Percentiles rank a stretch among this genome's conserved stretches.
Evolutionary conservation across 805 yeast species (phyloP).

Genomic region (Pichia deserticola): DNA sequence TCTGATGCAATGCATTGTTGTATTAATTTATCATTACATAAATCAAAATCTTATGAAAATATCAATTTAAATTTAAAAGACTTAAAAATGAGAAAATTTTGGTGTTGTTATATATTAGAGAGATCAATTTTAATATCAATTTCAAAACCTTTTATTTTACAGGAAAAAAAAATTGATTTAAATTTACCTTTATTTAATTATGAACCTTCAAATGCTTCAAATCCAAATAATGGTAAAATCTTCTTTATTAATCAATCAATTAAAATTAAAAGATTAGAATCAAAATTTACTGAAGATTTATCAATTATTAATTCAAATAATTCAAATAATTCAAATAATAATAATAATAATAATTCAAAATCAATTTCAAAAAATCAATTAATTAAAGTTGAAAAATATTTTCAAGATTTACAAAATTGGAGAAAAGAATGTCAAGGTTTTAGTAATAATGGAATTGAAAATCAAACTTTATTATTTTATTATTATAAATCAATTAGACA

Average conservation of each 20-base stretch:
- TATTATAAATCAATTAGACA: constrained; percentile 55
- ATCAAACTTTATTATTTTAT: constrained; percentile 50
- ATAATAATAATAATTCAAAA: constrained; percentile 10
- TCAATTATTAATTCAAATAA: constrained; percentile 31
- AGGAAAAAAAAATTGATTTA: constrained; percentile 41
- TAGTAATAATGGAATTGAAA: constrained; percentile 40
- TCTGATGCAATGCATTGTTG: constrained; percentile 45
- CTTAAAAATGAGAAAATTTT: constrained; percentile 47
- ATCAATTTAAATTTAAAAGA: constrained; percentile 23
- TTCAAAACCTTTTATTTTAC: constrained; percentile 48
- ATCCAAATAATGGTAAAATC: constrained; percentile 25
- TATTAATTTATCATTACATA: constrained; percentile 31
- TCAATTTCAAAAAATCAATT: constrained; percentile 30
- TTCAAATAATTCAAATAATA: too few species aligned
- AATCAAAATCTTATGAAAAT: constrained; percentile 28
- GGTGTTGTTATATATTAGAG: constrained; percentile 59
- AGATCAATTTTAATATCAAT: constrained; percentile 56
- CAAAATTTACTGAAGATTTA: constrained; percentile 48
- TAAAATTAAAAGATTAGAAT: constrained; percentile 50
- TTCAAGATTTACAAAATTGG: constrained; percentile 52
- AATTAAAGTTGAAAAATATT: constrained; percentile 43
- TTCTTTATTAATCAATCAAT: constrained; percentile 51
- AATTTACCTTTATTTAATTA: constrained; percentile 45
- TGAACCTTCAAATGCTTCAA: constrained; percentile 33
- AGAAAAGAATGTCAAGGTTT: constrained; percentile 43